Evolutionary conservation across 164 flowering plant genomes (phyloP), one percentile per base, ranked within the genome.

Genomic region (Warburgia ugandensis): DNA sequence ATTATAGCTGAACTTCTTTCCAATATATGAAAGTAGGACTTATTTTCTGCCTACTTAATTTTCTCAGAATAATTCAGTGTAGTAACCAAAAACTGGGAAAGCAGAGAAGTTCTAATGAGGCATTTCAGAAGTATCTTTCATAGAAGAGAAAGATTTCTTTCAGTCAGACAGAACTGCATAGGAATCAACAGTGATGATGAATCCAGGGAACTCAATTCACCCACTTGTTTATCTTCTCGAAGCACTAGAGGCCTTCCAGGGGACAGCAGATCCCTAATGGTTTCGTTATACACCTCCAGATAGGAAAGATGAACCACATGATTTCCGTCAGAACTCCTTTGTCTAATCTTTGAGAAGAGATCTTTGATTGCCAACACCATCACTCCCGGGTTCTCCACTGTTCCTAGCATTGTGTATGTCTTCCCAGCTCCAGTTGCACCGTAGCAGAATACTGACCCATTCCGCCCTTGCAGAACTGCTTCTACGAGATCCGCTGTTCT

Each of bases 341-440:
- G 90, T 35, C 90, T 72, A 8, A 90, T 77, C 65, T 84, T 86
- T 23, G 71, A 58, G 48, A 90, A 90, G 27, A 90, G 76, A 64
- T 90, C 95, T 62, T 86, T 90, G 29, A 90, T 90, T 42, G 97
- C 97, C 61, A 90, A 74, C 32, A 90, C 97, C 97, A 90, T 90
- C 35, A 90, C 95, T 6, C 97, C 97, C 0, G 95, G 97, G 62
- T 76, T 83, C 51, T 84, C 94, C 44, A 80, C 50, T 4, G 97
- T 86, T 14, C 97, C 97, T 0, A 90, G 77, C 97, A 90, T 90
- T 25, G 97, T 90, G 63, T 86, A 77, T 0, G 97, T 90, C 66
- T 90, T 90, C 22, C 97, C 97, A 54, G 97, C 97, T 58, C 97
- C 97, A 3, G 97, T 90, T 19, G 97, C 95, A 10, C 97, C 97